Evolutionary conservation across 208 protist genomes (phyloP).

Genomic region (Tritrichomonas musculus): DNA sequence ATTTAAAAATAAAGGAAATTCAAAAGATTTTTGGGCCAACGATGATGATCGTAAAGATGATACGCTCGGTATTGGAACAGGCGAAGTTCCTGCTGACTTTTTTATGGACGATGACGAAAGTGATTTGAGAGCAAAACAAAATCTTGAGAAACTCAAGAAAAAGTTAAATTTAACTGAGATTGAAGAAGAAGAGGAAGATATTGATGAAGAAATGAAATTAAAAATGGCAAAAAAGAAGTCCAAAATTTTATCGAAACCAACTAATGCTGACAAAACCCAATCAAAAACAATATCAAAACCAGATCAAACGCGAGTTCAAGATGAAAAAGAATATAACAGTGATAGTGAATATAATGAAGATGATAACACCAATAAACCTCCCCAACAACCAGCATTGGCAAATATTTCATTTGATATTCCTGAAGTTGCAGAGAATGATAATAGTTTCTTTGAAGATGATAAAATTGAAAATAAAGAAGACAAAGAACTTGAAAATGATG

Average conservation of each 20-base stretch:
- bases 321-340: background rate
- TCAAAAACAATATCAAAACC: background rate
- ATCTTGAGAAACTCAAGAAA: background rate
- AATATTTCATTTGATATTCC: background rate
- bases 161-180: background rate
- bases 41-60: background rate
- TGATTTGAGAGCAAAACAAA: background rate
- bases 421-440: background rate
- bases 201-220: background rate
- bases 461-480: background rate
- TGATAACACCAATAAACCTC: background rate
- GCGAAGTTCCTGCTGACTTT: background rate
- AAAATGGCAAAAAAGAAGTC: background rate
- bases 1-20: background rate
- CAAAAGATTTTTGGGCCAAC: background rate
- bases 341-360: background rate
- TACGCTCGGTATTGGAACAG: background rate
- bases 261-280: background rate
- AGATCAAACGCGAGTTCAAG: background rate
- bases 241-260: background rate
- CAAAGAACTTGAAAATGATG: background rate
- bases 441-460: background rate
- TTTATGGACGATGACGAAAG: background rate
- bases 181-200: background rate
- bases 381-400: background rate